Percentiles rank a stretch among this genome's conserved stretches.
phyloP scores from a whole-genome alignment of 345 rosid genomes.

The Dovyalis caffra region DNA sequence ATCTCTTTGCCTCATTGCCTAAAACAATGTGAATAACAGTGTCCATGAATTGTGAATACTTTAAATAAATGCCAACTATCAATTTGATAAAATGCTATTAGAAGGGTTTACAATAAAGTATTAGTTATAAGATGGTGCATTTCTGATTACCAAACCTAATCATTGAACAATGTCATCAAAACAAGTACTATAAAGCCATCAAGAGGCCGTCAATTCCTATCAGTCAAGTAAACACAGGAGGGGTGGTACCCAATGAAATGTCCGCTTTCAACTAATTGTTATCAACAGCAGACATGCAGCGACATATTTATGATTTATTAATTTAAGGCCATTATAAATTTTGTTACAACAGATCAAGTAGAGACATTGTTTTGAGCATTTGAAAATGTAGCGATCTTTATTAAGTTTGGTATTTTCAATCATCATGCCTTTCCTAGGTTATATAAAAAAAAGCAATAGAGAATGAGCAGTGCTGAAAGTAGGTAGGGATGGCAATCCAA shows the following conservation, averaged over 20 bases:
- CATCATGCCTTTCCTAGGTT: not conserved
- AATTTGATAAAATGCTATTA: not conserved
- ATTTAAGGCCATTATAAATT: not conserved
- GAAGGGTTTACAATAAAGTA: not conserved
- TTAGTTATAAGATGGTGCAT: not conserved
- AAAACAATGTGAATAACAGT: slow-evolving; percentile 12
- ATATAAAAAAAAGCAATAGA: not conserved
- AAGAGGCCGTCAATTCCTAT: not conserved
- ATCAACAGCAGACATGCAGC: not conserved
- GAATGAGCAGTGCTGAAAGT: not conserved
- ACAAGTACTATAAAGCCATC: not conserved
- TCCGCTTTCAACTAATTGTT: not conserved
- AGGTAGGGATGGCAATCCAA: too few relatives aligned
- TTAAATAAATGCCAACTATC: not conserved
- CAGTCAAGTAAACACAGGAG: not conserved
- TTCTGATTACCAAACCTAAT: not conserved
- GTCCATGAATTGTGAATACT: not conserved
- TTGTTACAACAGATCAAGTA: not conserved
- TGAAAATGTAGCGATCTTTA: not conserved
- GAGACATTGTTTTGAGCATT: not conserved
- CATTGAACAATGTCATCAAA: not conserved
- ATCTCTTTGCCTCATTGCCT: slow-evolving; percentile 67
- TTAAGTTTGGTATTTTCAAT: not conserved
- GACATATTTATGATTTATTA: not conserved
- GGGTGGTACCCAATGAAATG: not conserved